Percentiles rank a stretch among this genome's conserved stretches.
These are phyloP conservation scores for Botrytis tulipae DNA, from an alignment of 2,329 filamentous ascomycete genomes.

Conservation along the genomic window DNA sequence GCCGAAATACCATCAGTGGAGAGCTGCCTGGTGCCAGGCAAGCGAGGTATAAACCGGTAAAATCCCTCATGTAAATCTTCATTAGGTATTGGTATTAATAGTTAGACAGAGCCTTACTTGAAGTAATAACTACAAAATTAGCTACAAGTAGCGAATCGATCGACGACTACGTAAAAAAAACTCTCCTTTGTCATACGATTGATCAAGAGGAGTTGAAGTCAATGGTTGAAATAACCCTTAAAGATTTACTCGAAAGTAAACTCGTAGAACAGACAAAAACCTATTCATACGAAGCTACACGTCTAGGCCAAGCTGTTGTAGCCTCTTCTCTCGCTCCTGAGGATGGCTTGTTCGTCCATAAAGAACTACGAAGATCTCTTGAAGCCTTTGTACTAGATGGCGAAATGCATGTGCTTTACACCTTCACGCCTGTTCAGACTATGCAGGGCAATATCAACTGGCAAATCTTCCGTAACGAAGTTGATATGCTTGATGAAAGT, in stretches of 20 bases:
- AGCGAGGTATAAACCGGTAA: constrained; percentile 64
- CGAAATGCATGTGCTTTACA: constrained; percentile 77
- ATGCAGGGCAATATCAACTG: constrained; percentile 61
- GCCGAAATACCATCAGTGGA: constrained; percentile 68
- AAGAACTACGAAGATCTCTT: constrained; percentile 65
- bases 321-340: constrained; percentile 71
- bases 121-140: constrained; percentile 66
- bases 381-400: constrained; percentile 76
- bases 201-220: constrained; percentile 49
- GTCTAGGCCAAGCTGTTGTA: constrained; percentile 68
- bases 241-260: constrained; percentile 53
- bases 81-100: constrained; percentile 21
- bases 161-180: constrained; percentile 66
- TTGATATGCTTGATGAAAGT: constrained; percentile 69
- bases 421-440: constrained; percentile 70
- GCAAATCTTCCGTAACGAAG: constrained; percentile 68
- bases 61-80: neutral
- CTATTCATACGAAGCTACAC: constrained; percentile 58
- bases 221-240: constrained; percentile 58
- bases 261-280: constrained; percentile 53
- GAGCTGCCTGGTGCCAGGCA: constrained; percentile 67
- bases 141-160: constrained; percentile 64
- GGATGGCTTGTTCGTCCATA: constrained; percentile 70
- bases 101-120: constrained; percentile 61
- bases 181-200: constrained; percentile 60